Conservation (phyloP, 139 green algal species). For the Gonium pectorale region DNA sequence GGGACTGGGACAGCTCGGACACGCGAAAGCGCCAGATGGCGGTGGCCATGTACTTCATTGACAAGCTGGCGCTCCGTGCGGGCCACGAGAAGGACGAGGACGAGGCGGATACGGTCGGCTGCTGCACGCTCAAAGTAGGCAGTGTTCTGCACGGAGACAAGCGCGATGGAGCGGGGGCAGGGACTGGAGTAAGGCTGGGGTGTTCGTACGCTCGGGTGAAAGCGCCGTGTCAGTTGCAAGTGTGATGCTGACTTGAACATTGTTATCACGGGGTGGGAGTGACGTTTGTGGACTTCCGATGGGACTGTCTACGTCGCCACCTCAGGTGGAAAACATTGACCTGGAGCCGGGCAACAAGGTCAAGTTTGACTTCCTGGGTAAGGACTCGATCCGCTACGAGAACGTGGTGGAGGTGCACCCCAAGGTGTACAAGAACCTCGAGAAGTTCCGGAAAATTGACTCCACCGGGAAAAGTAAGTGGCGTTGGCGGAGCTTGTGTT, state of each 20-base stretch:
- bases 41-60: conserved; percentile 97
- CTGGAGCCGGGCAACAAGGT: conserved; percentile 75
- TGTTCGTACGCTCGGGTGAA: no score
- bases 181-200: no score
- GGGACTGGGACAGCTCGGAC: conserved; percentile 73
- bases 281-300: no score
- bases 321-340: conserved; percentile 89
- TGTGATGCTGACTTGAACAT: no score
- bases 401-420: conserved; percentile 93
- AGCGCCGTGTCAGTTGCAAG: no score
- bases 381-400: conserved; percentile 96
- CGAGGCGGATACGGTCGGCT: conserved; percentile 99
- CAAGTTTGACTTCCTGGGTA: conserved; percentile 99
- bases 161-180: no score
- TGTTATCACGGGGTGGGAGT: no score
- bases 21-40: conserved; percentile 88
- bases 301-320: no score
- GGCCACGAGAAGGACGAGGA: conserved; percentile 99
- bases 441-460: conserved; percentile 78
- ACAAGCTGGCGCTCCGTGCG: conserved; percentile 97
- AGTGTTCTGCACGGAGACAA: no score
- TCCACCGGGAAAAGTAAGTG: conserved; percentile 67
- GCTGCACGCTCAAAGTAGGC: conserved; percentile 92
- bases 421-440: conserved; percentile 81
- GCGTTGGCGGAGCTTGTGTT: no score